Base-by-base conservation (phyloP, 108 stramenopile species). In the Cyclotella choctawhatcheeana region DNA sequence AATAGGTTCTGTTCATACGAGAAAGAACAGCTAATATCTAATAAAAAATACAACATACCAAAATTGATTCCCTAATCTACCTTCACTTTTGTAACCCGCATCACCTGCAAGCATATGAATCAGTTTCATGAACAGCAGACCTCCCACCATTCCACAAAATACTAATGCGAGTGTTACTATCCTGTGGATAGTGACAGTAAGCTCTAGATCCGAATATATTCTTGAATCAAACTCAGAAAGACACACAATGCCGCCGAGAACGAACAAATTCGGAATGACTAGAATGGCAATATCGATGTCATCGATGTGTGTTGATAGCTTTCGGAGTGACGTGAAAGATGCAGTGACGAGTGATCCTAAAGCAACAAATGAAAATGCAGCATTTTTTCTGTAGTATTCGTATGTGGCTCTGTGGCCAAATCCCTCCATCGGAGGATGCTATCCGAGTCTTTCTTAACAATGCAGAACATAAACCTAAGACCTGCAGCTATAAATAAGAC, bases 321-420 rank as follows among this genome's bases (percentile, higher is more conserved):
- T 37, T 31, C 56, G 35, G n/a, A 73, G 34, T 17, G 72, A 56
- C 22, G 44, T 37, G 0, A 73, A 4, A 8, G 32, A 30, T 17
- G 30, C 17, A 0, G 62, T 58, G 27, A 25, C 30, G 25, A 73
- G 33, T 63, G 50, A 24, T 6, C 72, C 72, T 0, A 64, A 16
- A 18, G 52, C 4, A 0, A 44, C 40, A 17, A 64, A 52, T 18
- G 61, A 1, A 17, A 51, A 44, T 1, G 72, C 72, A 1, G 72
- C 61, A 64, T 64, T 64, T 56, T 73, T 73, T 35, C 34, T 51
- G 30, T 62, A 73, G 30, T 44, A 33, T 53, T 26, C 29, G n/a
- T n/a, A n/a, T n/a, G n/a, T n/a, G n/a, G n/a, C n/a, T n/a, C n/a
- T n/a, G n/a, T n/a, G n/a, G n/a, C n/a, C n/a, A 73, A 8, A 16